These are phyloP conservation scores for Calonectria ilicicola DNA, from an alignment of 2,329 filamentous ascomycete species.

Conservation along the genomic window DNA sequence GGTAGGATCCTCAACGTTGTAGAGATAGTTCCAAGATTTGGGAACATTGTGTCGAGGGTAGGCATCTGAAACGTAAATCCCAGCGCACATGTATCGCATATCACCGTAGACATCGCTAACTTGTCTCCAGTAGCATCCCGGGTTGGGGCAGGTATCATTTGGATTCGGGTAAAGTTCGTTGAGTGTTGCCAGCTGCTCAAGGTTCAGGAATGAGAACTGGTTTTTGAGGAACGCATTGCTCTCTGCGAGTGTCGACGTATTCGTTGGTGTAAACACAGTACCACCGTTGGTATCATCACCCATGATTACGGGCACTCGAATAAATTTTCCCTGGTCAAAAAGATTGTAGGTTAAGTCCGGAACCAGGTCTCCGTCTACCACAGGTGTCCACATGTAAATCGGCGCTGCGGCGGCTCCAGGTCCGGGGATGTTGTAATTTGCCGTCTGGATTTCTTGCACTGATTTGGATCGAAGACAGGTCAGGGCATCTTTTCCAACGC, in stretches of 20 bases:
- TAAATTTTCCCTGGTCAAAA: slow-evolving; percentile 61
- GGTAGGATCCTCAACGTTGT: slow-evolving; percentile 72
- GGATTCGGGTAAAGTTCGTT: slow-evolving; percentile 51
- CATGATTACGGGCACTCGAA: slow-evolving; percentile 65
- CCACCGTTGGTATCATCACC: slow-evolving; percentile 55
- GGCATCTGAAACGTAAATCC: slow-evolving; percentile 45
- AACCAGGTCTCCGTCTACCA: slow-evolving; percentile 66
- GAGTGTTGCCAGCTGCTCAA: slow-evolving; percentile 47
- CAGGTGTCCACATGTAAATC: slow-evolving; percentile 65
- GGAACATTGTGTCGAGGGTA: slow-evolving; percentile 47
- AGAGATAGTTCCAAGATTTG: slow-evolving; percentile 75
- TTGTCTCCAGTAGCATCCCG: slow-evolving; percentile 53
- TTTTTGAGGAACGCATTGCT: slow-evolving; percentile 50
- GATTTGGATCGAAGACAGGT: slow-evolving; percentile 60
- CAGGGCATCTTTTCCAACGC: slow-evolving; percentile 53
- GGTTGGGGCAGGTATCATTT: slow-evolving; percentile 46
- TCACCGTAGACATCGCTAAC: slow-evolving; percentile 51
- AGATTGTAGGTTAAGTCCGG: slow-evolving; percentile 61
- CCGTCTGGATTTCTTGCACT: slow-evolving; percentile 53
- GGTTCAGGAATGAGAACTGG: slow-evolving; percentile 48
- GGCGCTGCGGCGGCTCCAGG: slow-evolving; percentile 49
- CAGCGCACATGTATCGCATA: slow-evolving; percentile 51
- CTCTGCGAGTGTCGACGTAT: slow-evolving; percentile 46
- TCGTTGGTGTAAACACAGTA: slow-evolving; percentile 48
- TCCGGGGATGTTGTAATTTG: slow-evolving; percentile 54